These are phyloP conservation scores for Stipa capillata DNA, from an alignment of 176 grass and related monocot genomes.

Conservation along the genomic window DNA sequence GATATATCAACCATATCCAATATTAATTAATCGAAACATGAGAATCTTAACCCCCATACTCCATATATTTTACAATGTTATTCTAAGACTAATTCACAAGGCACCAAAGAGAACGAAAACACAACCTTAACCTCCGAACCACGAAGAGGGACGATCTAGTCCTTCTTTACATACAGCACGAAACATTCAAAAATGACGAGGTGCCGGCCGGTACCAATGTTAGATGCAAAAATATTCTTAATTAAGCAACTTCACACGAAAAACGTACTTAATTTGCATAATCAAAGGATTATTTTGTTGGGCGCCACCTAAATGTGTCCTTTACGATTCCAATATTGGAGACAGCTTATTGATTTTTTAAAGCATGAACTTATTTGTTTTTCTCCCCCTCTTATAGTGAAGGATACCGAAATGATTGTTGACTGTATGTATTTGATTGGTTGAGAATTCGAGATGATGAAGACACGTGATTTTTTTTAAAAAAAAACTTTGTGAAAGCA, in stretches of 20 bases:
- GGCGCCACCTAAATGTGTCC: neutral
- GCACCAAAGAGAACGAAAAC: neutral
- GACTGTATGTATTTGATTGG: too few relatives aligned
- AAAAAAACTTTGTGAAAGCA: too few relatives aligned
- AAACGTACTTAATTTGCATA: slow-evolving; percentile 5
- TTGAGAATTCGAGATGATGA: neutral
- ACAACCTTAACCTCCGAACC: neutral
- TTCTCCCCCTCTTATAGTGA: neutral
- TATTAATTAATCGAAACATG: neutral
- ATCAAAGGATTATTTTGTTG: neutral
- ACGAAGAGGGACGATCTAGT: neutral
- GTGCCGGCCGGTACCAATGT: neutral
- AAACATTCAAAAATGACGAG: slow-evolving; percentile 2
- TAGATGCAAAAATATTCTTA: neutral
- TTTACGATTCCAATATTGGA: neutral
- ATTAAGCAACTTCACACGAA: neutral
- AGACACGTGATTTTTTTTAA: too few relatives aligned
- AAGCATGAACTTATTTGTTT: neutral
- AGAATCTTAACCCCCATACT: neutral
- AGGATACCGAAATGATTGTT: too few relatives aligned
- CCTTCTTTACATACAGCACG: neutral
- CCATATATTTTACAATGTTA: neutral
- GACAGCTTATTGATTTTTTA: neutral
- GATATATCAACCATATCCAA: neutral
- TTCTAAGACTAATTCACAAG: neutral